Conservation (phyloP, 2,329 filamentous ascomycete genomes). For the Sporothrix mexicana region DNA sequence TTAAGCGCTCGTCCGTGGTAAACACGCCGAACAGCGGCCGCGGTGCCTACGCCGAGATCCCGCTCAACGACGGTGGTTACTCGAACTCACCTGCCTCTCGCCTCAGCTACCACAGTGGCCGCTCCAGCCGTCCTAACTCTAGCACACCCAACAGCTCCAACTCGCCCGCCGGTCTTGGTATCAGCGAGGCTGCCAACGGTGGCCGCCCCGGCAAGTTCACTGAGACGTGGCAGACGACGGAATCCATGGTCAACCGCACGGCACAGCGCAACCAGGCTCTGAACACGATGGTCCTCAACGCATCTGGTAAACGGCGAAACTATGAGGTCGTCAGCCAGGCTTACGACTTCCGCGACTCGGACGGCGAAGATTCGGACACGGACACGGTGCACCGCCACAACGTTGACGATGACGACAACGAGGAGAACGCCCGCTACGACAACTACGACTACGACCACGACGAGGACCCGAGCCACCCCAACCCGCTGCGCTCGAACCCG, state of each 20-base stretch:
- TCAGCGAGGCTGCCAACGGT: conserved; percentile 38
- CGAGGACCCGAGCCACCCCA: conserved; percentile 50
- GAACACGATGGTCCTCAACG: conserved; percentile 44
- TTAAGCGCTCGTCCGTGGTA: conserved; percentile 55
- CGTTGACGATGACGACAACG: conserved; percentile 50
- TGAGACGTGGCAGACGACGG: conserved; percentile 61
- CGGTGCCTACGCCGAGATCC: conserved; percentile 58
- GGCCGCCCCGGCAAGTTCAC: conserved; percentile 55
- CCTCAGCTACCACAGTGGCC: conserved; percentile 22
- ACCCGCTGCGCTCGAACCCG: conserved; percentile 62
- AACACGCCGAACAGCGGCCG: conserved; percentile 42
- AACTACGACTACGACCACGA: conserved; percentile 40
- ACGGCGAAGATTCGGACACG: conserved; percentile 43
- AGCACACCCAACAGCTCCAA: conserved; percentile 17
- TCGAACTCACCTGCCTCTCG: conserved; percentile 37
- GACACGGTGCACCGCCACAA: conserved; percentile 47
- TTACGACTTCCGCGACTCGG: conserved; percentile 46
- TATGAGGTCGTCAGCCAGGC: conserved; percentile 57
- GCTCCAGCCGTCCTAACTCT: conserved; percentile 18
- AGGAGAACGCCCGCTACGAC: conserved; percentile 41
- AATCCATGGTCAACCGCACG: conserved; percentile 60
- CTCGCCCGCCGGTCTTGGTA: conserved; percentile 15
- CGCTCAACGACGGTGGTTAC: conserved; percentile 50
- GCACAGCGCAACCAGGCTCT: conserved; percentile 57
- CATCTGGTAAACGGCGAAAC: conserved; percentile 45